Percentiles rank a stretch among this genome's conserved stretches.
Evolutionary conservation across 2,329 filamentous ascomycete genomes (phyloP).

Genomic region (Aureobasidium sp.): DNA sequence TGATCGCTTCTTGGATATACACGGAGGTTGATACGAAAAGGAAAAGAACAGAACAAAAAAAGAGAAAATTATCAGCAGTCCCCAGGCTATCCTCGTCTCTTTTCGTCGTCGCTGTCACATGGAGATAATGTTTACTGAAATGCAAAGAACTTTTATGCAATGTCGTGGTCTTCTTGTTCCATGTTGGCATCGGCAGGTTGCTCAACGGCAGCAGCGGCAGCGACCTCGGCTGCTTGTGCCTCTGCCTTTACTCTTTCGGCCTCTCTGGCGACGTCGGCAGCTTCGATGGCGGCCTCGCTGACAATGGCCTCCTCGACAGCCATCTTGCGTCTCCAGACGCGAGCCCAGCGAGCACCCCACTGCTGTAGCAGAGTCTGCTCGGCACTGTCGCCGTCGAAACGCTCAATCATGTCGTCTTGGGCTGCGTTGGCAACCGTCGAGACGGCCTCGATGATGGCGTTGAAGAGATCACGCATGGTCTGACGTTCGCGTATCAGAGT

Average conservation of each 20-base stretch:
- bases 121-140: background rate
- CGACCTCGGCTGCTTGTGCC: background rate
- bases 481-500: constrained; percentile 62
- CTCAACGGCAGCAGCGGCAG: background rate
- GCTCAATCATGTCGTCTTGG: constrained; percentile 70
- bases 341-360: constrained; percentile 82
- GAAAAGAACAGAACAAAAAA: background rate
- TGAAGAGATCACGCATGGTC: constrained; percentile 74
- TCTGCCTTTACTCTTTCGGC: constrained; percentile 8
- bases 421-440: constrained; percentile 63
- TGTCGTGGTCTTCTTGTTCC: constrained; percentile 7
- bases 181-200: background rate
- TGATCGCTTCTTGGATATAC: constrained; percentile 2
- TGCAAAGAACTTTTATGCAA: background rate
- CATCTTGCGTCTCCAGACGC: constrained; percentile 73
- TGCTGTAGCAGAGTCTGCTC: constrained; percentile 60
- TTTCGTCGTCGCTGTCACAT: background rate
- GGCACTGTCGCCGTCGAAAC: constrained; percentile 50
- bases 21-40: background rate
- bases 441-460: constrained; percentile 70
- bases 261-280: constrained; percentile 29
- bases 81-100: background rate
- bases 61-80: background rate
- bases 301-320: constrained; percentile 77
- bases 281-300: constrained; percentile 47